Conservation (phyloP, 352 stramenopile genomes). For the Pythium oligandrum region DNA sequence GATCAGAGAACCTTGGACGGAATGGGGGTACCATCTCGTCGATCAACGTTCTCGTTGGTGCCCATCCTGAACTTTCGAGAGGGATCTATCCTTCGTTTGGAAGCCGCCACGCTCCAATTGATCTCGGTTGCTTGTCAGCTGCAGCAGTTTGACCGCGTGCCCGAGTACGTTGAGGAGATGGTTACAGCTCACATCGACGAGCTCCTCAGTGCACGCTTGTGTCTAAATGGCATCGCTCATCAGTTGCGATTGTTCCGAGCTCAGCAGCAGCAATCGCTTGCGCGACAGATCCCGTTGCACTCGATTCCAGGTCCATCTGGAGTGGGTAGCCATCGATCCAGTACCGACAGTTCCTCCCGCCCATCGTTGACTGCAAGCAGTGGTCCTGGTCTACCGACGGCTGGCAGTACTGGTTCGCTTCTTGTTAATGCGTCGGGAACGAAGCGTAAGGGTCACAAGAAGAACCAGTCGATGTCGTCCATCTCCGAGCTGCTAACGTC, state of each 20-base stretch:
- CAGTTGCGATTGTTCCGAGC: slow-evolving; percentile 67
- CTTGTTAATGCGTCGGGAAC: slow-evolving; percentile 22
- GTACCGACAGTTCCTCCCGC: neutral
- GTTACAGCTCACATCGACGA: slow-evolving; percentile 66
- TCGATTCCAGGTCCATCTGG: slow-evolving; percentile 23
- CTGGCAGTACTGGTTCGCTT: slow-evolving; percentile 16
- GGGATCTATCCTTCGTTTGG: slow-evolving; percentile 61
- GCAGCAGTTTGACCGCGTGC: slow-evolving; percentile 71
- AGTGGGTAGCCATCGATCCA: slow-evolving; percentile 6
- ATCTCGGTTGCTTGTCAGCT: slow-evolving; percentile 72
- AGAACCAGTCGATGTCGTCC: slow-evolving; percentile 87
- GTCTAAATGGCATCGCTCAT: slow-evolving; percentile 66
- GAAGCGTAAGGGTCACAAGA: slow-evolving; percentile 79
- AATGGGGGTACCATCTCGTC: slow-evolving; percentile 22
- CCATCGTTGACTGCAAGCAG: slow-evolving; percentile 24
- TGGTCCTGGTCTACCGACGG: slow-evolving; percentile 27
- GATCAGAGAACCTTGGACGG: slow-evolving; percentile 39
- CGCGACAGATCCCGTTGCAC: slow-evolving; percentile 19
- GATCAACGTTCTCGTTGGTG: slow-evolving; percentile 57
- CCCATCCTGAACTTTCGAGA: slow-evolving; percentile 84
- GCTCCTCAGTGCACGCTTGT: slow-evolving; percentile 66
- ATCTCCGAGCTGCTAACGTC: slow-evolving; percentile 81
- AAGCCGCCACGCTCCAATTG: slow-evolving; percentile 61
- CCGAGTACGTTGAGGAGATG: slow-evolving; percentile 69
- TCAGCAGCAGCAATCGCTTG: slow-evolving; percentile 31